Evolutionary conservation across 257 asterid genomes (phyloP).

Genomic region (Cruciata laevipes): DNA sequence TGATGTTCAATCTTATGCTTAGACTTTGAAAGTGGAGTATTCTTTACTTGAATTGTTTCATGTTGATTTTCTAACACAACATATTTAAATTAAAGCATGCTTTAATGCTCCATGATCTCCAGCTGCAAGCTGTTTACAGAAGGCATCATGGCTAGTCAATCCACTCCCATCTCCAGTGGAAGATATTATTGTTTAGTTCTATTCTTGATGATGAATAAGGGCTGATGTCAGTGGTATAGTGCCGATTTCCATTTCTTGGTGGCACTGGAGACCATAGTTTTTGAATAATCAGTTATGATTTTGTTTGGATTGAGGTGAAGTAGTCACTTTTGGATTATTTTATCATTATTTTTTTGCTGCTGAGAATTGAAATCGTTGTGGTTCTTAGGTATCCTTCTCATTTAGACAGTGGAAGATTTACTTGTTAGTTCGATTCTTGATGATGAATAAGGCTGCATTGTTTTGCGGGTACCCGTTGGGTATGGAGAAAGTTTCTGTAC

Average conservation of each 20-base stretch:
- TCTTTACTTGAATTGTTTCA: too few species aligned
- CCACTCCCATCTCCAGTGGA: too few species aligned
- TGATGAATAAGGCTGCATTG: too few species aligned
- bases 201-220: constrained; percentile 31
- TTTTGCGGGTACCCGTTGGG: constrained; percentile 90
- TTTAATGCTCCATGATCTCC: too few species aligned
- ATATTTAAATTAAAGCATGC: too few species aligned
- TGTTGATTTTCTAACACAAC: too few species aligned
- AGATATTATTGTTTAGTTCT: too few species aligned
- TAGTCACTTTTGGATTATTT: background rate
- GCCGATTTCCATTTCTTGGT: constrained; percentile 84
- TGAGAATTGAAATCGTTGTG: background rate
- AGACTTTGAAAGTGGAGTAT: too few species aligned
- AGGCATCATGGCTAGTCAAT: too few species aligned
- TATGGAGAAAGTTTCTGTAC: constrained; percentile 84
- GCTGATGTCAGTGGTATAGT: constrained; percentile 87
- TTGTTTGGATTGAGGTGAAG: background rate
- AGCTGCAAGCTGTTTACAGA: too few species aligned
- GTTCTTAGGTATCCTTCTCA: background rate
- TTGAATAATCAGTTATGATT: background rate
- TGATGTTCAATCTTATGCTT: too few species aligned
- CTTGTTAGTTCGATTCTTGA: constrained; percentile 2
- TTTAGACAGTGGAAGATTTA: background rate
- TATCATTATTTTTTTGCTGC: background rate
- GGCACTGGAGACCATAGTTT: too few species aligned